phyloP scores from a whole-genome alignment of 1,284 basidiomycete genomes.

The Ceratobasidium sp. region DNA sequence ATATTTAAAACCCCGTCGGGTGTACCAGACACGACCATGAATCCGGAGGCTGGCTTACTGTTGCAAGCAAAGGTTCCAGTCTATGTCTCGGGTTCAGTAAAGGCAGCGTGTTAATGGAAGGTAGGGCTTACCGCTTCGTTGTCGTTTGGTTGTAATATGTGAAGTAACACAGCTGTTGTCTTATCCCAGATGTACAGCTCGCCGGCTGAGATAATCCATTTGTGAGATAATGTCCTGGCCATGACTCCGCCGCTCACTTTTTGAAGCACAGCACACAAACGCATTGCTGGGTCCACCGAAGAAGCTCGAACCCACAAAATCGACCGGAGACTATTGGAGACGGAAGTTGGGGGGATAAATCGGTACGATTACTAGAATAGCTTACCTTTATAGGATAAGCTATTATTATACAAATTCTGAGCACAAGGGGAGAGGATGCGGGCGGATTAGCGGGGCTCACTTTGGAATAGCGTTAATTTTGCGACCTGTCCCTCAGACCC shows the following conservation, averaged over 20 bases:
- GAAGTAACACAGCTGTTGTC: constrained; percentile 17
- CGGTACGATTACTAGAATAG: too few species aligned
- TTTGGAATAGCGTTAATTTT: too few species aligned
- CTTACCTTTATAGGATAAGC: too few species aligned
- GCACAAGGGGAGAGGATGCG: too few species aligned
- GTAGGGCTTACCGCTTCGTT: background rate
- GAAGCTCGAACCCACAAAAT: constrained; percentile 30
- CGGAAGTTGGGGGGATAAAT: too few species aligned
- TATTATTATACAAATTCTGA: too few species aligned
- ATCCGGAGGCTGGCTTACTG: constrained; percentile 26
- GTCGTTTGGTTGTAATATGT: constrained; percentile 18
- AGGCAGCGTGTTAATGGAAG: background rate
- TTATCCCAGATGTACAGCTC: constrained; percentile 35
- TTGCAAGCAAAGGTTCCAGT: constrained; percentile 30
- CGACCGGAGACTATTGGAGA: constrained; percentile 18
- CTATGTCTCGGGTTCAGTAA: background rate
- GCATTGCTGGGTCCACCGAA: constrained; percentile 20
- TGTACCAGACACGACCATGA: constrained; percentile 29
- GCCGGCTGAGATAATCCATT: background rate
- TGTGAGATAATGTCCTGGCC: background rate
- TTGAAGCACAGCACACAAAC: constrained; percentile 30
- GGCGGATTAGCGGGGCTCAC: too few species aligned
- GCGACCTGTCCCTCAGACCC: too few species aligned
- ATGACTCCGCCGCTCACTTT: background rate
- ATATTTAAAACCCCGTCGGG: constrained; percentile 20